phyloP scores from a whole-genome alignment of 1,139 yeast species.

The Candida gigantensis region DNA sequence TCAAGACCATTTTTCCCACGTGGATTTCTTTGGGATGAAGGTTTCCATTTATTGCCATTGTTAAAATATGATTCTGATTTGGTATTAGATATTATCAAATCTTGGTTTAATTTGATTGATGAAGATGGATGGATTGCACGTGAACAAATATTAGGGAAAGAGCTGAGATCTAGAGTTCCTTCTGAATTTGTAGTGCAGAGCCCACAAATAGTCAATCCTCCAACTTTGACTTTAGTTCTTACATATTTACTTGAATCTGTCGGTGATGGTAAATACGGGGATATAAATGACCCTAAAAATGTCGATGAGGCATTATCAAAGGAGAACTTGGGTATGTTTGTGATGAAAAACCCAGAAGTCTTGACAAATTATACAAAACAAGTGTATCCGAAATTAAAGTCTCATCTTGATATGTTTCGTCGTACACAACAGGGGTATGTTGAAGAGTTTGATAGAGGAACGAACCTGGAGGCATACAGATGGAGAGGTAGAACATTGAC shows the following conservation, averaged over 20 bases:
- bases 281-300: constrained; percentile 24
- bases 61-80: constrained; percentile 83
- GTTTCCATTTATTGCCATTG: constrained; percentile 85
- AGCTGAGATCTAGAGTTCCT: constrained; percentile 88
- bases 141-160: constrained; percentile 91
- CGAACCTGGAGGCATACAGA: constrained; percentile 69
- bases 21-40: constrained; percentile 99
- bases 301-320: constrained; percentile 16
- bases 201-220: constrained; percentile 93
- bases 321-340: constrained; percentile 45
- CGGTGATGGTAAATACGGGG: constrained; percentile 23
- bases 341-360: constrained; percentile 61
- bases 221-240: constrained; percentile 83
- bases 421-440: constrained; percentile 75
- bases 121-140: constrained; percentile 96
- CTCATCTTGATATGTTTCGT: constrained; percentile 86
- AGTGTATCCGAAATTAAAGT: constrained; percentile 74
- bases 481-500: constrained; percentile 91
- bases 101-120: constrained; percentile 88
- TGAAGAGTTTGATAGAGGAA: constrained; percentile 69
- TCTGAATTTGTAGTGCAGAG: constrained; percentile 82
- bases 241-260: constrained; percentile 58
- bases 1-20: constrained; percentile 94
- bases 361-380: constrained; percentile 59
- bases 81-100: constrained; percentile 74